phyloP scores from a whole-genome alignment of 2,329 filamentous ascomycete species.

The Fusarium nematophilum region DNA sequence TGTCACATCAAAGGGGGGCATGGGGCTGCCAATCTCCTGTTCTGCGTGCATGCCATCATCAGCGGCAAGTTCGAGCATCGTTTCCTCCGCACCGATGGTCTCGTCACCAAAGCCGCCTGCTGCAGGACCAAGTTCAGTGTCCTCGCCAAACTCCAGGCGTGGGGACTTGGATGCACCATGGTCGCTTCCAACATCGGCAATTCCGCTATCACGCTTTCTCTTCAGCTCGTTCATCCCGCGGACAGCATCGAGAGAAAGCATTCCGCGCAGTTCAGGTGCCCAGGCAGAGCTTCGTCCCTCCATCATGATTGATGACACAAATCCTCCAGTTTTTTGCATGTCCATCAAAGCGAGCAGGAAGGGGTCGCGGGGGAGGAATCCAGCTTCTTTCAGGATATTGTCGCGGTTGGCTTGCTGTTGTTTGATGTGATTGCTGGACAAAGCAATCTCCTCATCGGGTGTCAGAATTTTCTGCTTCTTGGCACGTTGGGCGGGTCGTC shows the following conservation, averaged over 20 bases:
- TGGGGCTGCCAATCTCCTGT: constrained; percentile 56
- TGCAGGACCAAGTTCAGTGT: constrained; percentile 64
- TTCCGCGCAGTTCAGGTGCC: constrained; percentile 92
- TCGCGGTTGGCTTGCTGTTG: constrained; percentile 87
- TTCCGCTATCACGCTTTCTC: constrained; percentile 90
- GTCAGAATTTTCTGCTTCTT: constrained; percentile 83
- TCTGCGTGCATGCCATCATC: constrained; percentile 64
- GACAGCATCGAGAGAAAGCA: constrained; percentile 88
- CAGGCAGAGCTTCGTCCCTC: constrained; percentile 82
- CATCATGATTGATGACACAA: constrained; percentile 87
- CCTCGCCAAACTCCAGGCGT: constrained; percentile 74
- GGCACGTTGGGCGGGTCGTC: constrained; percentile 76
- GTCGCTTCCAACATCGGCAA: constrained; percentile 81
- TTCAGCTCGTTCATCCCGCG: constrained; percentile 84
- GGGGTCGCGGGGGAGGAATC: constrained; percentile 88
- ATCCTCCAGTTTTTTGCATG: constrained; percentile 90
- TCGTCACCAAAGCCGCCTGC: constrained; percentile 64
- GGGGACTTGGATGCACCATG: constrained; percentile 74
- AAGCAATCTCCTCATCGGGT: constrained; percentile 83
- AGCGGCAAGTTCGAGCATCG: constrained; percentile 72
- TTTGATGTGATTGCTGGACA: constrained; percentile 82
- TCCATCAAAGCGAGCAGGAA: constrained; percentile 88
- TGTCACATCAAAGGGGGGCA: constrained; percentile 82
- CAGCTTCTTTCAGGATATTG: constrained; percentile 84
- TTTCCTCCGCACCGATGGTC: constrained; percentile 68